Conservation (phyloP, 495 filamentous ascomycete genomes). For the Sphaerosporella brunnea region DNA sequence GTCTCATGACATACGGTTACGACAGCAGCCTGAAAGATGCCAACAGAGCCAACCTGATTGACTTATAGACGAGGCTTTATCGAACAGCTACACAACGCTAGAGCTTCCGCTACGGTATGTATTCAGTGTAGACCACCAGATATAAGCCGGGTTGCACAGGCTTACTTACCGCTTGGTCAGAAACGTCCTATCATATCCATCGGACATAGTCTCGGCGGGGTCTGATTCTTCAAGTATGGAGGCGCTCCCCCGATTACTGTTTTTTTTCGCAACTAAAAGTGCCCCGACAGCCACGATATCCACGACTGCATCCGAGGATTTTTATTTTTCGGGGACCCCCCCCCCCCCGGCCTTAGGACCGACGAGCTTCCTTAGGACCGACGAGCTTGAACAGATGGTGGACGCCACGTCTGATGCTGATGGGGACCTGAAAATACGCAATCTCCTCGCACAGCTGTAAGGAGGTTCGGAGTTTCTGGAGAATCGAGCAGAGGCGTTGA, state of each 20-base stretch:
- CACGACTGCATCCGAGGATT: constrained; percentile 4
- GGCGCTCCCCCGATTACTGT: neutral
- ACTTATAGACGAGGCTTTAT: constrained; percentile 24
- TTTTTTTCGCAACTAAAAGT: constrained; percentile 1
- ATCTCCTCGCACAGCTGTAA: neutral
- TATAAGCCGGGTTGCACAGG: no score
- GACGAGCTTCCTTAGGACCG: no score
- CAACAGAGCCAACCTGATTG: constrained; percentile 11
- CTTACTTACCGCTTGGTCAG: neutral
- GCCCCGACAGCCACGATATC: neutral
- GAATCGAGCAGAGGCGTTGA: neutral
- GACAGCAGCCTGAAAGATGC: constrained; percentile 20
- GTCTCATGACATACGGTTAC: constrained; percentile 27
- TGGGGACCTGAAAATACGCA: neutral
- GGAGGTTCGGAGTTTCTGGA: constrained; percentile 10
- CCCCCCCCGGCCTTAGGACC: constrained; percentile 11
- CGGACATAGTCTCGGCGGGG: constrained; percentile 26
- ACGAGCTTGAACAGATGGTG: neutral
- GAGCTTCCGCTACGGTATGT: constrained; percentile 13
- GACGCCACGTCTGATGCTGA: no score
- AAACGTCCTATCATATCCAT: constrained; percentile 25
- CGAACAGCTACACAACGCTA: constrained; percentile 15
- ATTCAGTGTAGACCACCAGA: no score
- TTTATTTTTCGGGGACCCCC: constrained; percentile 19
- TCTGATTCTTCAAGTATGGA: constrained; percentile 25